phyloP scores from a whole-genome alignment of 2,329 filamentous ascomycete species.

The Ascosphaera pollenicola region DNA sequence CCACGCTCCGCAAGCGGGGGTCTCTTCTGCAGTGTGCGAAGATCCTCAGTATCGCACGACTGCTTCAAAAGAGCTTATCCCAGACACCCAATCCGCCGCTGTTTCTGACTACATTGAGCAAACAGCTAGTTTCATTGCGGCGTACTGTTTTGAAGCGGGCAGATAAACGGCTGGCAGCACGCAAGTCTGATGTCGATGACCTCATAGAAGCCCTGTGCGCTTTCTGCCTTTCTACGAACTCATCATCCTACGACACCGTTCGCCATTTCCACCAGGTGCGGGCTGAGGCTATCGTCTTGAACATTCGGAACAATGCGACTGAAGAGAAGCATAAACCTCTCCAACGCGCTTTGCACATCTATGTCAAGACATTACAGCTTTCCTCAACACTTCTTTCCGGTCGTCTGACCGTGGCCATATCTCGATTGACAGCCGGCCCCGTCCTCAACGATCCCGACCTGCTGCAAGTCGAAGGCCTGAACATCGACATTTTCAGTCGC shows the following conservation, averaged over 20 bases:
- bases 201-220: constrained; percentile 58
- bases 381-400: constrained; percentile 56
- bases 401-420: constrained; percentile 46
- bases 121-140: constrained; percentile 38
- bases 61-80: constrained; percentile 52
- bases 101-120: constrained; percentile 40
- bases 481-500: constrained; percentile 52
- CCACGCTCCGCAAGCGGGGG: constrained; percentile 28
- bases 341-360: constrained; percentile 41
- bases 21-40: constrained; percentile 40
- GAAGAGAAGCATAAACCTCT: constrained; percentile 31
- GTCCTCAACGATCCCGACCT: constrained; percentile 53
- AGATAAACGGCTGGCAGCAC: constrained; percentile 30
- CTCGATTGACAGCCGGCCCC: constrained; percentile 43
- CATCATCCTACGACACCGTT: constrained; percentile 56
- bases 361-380: constrained; percentile 54
- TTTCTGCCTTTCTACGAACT: constrained; percentile 61
- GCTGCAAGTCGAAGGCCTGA: constrained; percentile 42
- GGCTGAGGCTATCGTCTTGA: constrained; percentile 41
- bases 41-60: constrained; percentile 49
- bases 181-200: constrained; percentile 20
- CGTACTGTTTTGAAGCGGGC: constrained; percentile 42
- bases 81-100: constrained; percentile 25
- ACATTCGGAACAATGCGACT: constrained; percentile 31
- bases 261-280: constrained; percentile 57